Evolutionary conservation across 345 rosid species (phyloP), one percentile per base, ranked within the genome.

Genomic region (Populus simonii): DNA sequence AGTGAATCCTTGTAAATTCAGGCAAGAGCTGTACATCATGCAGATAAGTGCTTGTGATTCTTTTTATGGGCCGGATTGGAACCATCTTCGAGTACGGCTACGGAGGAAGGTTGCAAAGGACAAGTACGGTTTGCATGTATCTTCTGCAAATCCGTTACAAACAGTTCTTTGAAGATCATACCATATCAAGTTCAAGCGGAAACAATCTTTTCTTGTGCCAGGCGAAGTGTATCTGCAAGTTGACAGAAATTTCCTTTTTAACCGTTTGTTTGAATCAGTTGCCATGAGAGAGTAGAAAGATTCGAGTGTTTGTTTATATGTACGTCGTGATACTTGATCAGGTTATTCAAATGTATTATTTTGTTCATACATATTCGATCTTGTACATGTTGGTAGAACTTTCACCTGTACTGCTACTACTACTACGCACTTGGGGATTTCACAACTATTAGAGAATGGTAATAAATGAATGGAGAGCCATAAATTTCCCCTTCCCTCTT

Each of bases 21-120:
- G 78, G 84, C 79, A 74, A 71, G 80, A 71, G 82, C 82, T 73
- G 84, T 77, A 66, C 76, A 81, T 80, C 75, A 70, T 62, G 80
- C 78, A 74, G 83, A 63, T 53, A 39, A 16, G 66, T 47, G 11
- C 74, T 66, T 49, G 16, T 72, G 71, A 67, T 80, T 79, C 77
- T 76, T 73, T 80, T 4, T 71, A n/a, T 43, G 22, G 27, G 49
- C 65, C 39, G 49, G 33, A 69, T 9, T 43, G 72, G n/a, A 82
- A 45, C 33, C 70, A 31, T 77, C 41, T 66, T 67, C 25, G 66
- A 75, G 76, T 57, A 3, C 18, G 72, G 66, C 49, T 59, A 22
- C 38, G 18, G 47, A 35, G 29, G 63, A 68, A 41, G 78, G 53
- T 22, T 41, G 59, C 45, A 17, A 63, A 55, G 51, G 43, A 59